Conservation (phyloP, 371 early-diverging fungal species). For the Circinella umbellata region DNA sequence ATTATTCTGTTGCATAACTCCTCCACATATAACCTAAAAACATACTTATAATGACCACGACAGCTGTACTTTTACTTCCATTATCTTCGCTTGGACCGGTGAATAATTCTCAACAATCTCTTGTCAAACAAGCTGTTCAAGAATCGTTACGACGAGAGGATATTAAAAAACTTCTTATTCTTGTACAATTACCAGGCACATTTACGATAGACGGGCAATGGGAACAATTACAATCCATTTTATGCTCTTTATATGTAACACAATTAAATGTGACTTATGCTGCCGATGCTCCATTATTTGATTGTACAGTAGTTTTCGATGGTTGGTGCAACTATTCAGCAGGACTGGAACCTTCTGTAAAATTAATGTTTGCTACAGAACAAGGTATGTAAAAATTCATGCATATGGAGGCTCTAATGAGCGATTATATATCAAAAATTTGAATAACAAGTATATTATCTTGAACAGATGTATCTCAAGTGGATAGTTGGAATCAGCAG, state of each 20-base stretch:
- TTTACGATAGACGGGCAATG: constrained; percentile 22
- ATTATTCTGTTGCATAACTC: no score
- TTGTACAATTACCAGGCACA: background rate
- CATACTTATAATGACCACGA: background rate
- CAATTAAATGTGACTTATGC: constrained; percentile 34
- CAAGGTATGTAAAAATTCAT: constrained; percentile 15
- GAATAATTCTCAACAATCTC: background rate
- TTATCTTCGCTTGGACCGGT: background rate
- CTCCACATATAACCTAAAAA: no score
- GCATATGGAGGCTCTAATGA: no score
- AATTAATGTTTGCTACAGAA: constrained; percentile 21
- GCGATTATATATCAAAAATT: background rate
- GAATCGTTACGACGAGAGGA: background rate
- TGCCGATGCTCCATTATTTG: constrained; percentile 34
- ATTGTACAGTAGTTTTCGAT: constrained; percentile 40
- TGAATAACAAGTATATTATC: background rate
- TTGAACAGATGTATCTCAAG: constrained; percentile 8
- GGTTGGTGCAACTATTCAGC: constrained; percentile 38
- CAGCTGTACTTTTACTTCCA: constrained; percentile 7
- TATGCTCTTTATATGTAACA: constrained; percentile 37
- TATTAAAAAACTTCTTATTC: constrained; percentile 5
- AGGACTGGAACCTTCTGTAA: constrained; percentile 22
- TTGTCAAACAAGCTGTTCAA: background rate
- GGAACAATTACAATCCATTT: constrained; percentile 37
- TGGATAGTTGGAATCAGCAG: constrained; percentile 18